Base-by-base conservation (phyloP, 164 flowering plant species). In the Annona squamosa region DNA sequence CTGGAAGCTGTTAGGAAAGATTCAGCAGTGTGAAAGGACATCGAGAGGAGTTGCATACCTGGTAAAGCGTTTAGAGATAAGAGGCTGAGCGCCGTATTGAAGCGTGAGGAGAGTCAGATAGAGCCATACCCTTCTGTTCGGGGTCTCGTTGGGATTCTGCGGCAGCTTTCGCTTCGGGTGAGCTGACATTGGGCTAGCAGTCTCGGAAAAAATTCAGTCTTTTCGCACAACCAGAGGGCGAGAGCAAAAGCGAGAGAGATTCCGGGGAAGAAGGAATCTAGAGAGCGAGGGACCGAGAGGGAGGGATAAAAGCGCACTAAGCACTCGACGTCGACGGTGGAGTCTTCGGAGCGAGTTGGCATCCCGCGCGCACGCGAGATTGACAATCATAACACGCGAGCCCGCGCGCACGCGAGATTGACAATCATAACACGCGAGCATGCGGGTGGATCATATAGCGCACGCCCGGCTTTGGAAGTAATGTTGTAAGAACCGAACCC, bases 21-120 rank as follows among this genome's bases (percentile, higher is more conserved):
- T 41, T 65, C 16, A 43, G 12, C 16, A 17, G 48, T 5, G 17
- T 2, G 5, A 9, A 4, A 16, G 46, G 37, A 68, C 10, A 66
- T 3, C 4, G 18, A 5, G 42, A 46, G 37, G 45, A 46, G 2
- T 13, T 63, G 10, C 5, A 17, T 71, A 91, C 98, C 97, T 77
- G 78, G 69, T 82, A 83, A 80, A 94, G 37, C 94, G 91, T 70
- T 90, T 94, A 72, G 98, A 85, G 81, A 94, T 79, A 73, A 94
- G 80, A 10, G 98, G 98, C 76, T 94, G 98, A 59, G 87, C 90
- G 16, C 98, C 98, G 77, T 94, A 94, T 71, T 92, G 98, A 16
- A 94, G 73, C 19, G 94, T 81, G 72, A 92, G 94, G 4, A 94
- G 77, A 18, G 82, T 41, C 6, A 91, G 85, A 74, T 85, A 92